These are phyloP conservation scores for Gryganskiella cystojenkinii DNA, from an alignment of 192 early-diverging fungal species.

Conservation along the genomic window DNA sequence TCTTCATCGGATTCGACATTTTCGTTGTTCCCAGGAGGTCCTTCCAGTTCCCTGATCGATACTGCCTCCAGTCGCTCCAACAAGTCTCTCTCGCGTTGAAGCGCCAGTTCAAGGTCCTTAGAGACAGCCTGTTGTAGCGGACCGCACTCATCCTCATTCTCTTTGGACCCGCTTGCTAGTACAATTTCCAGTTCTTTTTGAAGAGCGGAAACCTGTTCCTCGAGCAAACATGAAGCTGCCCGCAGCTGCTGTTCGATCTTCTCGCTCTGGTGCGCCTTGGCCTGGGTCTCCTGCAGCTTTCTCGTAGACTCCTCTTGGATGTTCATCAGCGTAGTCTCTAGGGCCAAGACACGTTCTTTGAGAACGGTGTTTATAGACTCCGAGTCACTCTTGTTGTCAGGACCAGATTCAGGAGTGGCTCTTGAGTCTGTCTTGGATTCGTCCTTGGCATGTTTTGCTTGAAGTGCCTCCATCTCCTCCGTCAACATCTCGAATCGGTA, in stretches of 20 bases:
- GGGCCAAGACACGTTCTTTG: too few species aligned
- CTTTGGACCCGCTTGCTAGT: not conserved
- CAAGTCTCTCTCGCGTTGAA: slow-evolving; percentile 6
- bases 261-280: too few species aligned
- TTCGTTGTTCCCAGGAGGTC: not conserved
- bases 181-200: not conserved
- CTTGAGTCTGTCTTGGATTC: not conserved
- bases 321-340: too few species aligned
- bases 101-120: not conserved
- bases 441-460: not conserved
- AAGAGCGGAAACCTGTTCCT: not conserved
- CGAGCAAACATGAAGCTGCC: not conserved
- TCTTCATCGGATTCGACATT: not conserved
- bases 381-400: too few species aligned
- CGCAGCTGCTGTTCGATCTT: not conserved
- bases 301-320: too few species aligned
- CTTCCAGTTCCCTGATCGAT: too few species aligned
- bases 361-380: too few species aligned
- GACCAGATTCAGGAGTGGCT: not conserved
- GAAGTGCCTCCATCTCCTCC: slow-evolving; percentile 12
- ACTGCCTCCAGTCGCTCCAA: slow-evolving; percentile 9
- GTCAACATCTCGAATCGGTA: slow-evolving; percentile 16
- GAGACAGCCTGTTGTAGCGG: not conserved
- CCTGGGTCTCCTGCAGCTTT: too few species aligned
- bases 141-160: not conserved